A percentile compares a stretch with the other conserved stretches of the same genome.
phyloP scores from a whole-genome alignment of 768 basidiomycete species.

The Auriscalpium orientale region DNA sequence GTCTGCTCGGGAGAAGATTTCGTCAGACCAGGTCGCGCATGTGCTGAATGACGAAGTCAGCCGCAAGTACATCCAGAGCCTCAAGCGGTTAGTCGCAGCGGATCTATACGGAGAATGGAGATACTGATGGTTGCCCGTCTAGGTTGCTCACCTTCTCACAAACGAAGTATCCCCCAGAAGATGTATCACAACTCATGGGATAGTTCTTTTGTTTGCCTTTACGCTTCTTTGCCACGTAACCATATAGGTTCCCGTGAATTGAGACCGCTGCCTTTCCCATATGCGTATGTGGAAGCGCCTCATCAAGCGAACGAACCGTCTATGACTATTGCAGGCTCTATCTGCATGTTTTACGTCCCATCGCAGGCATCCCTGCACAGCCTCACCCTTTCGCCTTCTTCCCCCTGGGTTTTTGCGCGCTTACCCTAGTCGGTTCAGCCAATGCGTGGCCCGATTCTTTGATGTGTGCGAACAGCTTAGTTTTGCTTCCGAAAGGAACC shows the following conservation, averaged over 20 bases:
- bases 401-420: slow-evolving; percentile 14
- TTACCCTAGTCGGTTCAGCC: slow-evolving; percentile 29
- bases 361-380: not conserved
- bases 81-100: slow-evolving; percentile 64
- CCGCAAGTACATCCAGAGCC: slow-evolving; percentile 95
- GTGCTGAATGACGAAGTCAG: slow-evolving; percentile 99
- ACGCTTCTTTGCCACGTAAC: not conserved
- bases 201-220: slow-evolving; percentile 22
- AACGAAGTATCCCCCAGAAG: slow-evolving; percentile 91
- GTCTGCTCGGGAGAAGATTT: slow-evolving; percentile 96
- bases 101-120: not conserved
- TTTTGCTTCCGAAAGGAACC: slow-evolving; percentile 55
- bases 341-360: too few relatives aligned
- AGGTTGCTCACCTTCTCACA: slow-evolving; percentile 94
- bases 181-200: slow-evolving; percentile 90
- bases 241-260: not conserved
- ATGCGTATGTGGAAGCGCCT: too few relatives aligned
- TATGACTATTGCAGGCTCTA: too few relatives aligned
- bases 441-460: slow-evolving; percentile 63
- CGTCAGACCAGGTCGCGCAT: slow-evolving; percentile 93
- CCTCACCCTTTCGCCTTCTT: slow-evolving; percentile 27
- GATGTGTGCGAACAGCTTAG: slow-evolving; percentile 71
- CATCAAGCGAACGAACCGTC: too few relatives aligned
- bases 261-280: not conserved
- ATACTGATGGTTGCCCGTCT: slow-evolving; percentile 11